A percentile compares a stretch with the other conserved stretches of the same genome.
phyloP scores from a whole-genome alignment of 1,284 basidiomycete genomes.

The Irpex sp. region DNA sequence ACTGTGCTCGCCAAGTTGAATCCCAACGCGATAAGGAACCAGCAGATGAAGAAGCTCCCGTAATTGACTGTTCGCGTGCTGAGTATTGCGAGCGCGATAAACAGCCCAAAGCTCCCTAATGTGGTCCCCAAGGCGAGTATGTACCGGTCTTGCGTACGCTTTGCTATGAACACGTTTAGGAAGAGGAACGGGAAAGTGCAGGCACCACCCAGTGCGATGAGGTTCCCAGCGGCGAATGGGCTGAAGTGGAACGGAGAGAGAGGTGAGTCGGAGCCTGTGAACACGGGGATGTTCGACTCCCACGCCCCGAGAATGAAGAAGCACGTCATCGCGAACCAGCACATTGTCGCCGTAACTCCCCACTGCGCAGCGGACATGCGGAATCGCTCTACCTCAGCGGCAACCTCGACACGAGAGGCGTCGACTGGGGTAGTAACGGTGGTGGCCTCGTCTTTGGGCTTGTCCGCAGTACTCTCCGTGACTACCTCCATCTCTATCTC shows the following conservation, averaged over 20 bases:
- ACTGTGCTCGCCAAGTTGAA: conserved; percentile 69
- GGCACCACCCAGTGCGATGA: conserved; percentile 67
- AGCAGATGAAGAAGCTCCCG: conserved; percentile 54
- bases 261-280: conserved; percentile 56
- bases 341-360: conserved; percentile 63
- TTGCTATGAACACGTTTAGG: conserved; percentile 53
- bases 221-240: conserved; percentile 57
- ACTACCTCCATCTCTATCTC: neutral
- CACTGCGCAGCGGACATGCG: conserved; percentile 25
- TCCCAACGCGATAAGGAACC: conserved; percentile 66
- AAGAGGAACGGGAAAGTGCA: conserved; percentile 66
- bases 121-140: conserved; percentile 52
- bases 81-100: conserved; percentile 48
- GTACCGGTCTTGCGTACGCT: conserved; percentile 54
- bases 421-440: conserved; percentile 4
- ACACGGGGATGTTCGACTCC: conserved; percentile 72
- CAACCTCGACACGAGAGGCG: neutral
- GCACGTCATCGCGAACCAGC: conserved; percentile 70
- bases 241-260: conserved; percentile 56
- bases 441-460: neutral
- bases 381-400: neutral
- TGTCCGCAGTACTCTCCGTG: conserved; percentile 11
- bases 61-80: conserved; percentile 39
- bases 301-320: conserved; percentile 72
- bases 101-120: conserved; percentile 48